phyloP scores from a whole-genome alignment of 331 rosid species.

The Rosa hybrid region DNA sequence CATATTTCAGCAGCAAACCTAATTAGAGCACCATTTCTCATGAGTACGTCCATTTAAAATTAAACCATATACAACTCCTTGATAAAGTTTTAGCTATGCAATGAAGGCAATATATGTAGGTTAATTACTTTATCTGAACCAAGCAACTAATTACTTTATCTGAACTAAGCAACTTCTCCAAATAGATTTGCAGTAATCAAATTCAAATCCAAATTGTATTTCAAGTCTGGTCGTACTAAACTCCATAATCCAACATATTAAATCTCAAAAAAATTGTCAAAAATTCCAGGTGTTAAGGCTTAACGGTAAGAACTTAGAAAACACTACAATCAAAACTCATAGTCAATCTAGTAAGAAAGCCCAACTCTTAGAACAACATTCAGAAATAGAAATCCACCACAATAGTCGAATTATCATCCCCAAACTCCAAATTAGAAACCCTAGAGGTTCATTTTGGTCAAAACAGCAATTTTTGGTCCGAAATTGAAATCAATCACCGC shows the following conservation, averaged over 20 bases:
- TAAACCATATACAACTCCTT: neutral
- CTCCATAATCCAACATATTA: neutral
- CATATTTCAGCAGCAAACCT: too few relatives aligned
- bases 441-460: too few relatives aligned
- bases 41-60: neutral
- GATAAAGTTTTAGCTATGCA: neutral
- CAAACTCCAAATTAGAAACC: too few relatives aligned
- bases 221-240: neutral
- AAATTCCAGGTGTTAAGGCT: neutral
- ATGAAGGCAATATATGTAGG: neutral
- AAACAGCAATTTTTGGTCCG: too few relatives aligned
- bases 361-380: too few relatives aligned
- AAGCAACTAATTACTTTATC: neutral
- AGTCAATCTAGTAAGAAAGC: too few relatives aligned
- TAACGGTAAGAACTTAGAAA: too few relatives aligned
- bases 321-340: too few relatives aligned
- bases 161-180: neutral
- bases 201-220: neutral
- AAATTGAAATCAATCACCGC: too few relatives aligned
- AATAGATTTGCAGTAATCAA: neutral
- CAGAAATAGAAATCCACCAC: too few relatives aligned
- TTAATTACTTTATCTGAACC: too few relatives aligned
- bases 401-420: too few relatives aligned
- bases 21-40: neutral
- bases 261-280: neutral